Conservation (phyloP, 2,329 filamentous ascomycete species). For the Botryotinia narcissicola region DNA sequence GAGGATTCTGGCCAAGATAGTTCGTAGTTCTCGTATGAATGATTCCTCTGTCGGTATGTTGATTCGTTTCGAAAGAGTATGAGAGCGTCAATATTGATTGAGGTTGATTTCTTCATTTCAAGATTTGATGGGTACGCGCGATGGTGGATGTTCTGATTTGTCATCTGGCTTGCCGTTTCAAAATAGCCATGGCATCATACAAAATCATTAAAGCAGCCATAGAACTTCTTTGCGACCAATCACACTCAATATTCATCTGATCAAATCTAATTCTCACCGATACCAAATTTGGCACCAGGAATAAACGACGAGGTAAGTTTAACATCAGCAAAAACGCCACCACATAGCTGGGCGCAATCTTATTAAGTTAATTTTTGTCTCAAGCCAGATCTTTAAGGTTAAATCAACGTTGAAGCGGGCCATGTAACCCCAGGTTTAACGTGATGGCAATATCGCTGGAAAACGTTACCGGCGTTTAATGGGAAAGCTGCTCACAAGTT, state of each 20-base stretch:
- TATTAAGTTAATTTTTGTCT: neutral
- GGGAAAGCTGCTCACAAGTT: neutral
- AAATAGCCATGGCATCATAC: neutral
- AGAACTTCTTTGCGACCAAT: neutral
- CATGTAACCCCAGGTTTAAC: neutral
- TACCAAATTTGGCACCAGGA: too few species aligned
- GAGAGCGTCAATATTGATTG: neutral
- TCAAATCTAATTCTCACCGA: neutral
- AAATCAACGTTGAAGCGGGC: neutral
- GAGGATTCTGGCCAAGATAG: neutral
- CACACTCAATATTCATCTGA: neutral
- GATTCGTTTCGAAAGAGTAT: neutral
- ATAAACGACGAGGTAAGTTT: too few species aligned
- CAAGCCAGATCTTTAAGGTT: neutral
- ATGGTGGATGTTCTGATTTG: neutral
- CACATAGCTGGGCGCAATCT: neutral
- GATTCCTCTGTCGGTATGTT: neutral
- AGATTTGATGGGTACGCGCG: neutral
- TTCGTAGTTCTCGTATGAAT: neutral
- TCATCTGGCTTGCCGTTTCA: neutral
- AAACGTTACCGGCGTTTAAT: neutral
- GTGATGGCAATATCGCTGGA: neutral
- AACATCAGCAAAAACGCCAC: neutral
- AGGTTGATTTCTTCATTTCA: neutral
- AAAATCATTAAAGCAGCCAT: neutral